Percentiles rank a stretch among this genome's conserved stretches.
These are phyloP conservation scores for Mycena polygramma DNA, from an alignment of 768 basidiomycete genomes.

Conservation along the genomic window DNA sequence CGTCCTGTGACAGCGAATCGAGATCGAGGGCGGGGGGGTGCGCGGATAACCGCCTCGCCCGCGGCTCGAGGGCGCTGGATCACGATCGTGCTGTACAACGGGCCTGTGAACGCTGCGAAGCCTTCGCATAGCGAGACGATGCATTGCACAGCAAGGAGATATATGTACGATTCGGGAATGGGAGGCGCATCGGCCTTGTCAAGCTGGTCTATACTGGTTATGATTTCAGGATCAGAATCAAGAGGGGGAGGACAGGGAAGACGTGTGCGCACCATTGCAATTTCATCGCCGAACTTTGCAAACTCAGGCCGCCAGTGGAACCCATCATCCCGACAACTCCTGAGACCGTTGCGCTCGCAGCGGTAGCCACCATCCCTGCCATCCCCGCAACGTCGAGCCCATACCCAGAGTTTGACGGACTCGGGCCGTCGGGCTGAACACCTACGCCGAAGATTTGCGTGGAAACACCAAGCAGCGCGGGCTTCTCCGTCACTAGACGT, in stretches of 20 bases:
- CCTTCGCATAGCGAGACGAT: slow-evolving; percentile 90
- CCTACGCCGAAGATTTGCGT: slow-evolving; percentile 89
- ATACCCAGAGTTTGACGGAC: slow-evolving; percentile 57
- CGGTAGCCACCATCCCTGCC: slow-evolving; percentile 87
- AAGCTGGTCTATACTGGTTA: slow-evolving; percentile 91
- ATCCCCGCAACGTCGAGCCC: slow-evolving; percentile 75
- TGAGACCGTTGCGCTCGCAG: slow-evolving; percentile 85
- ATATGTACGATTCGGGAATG: slow-evolving; percentile 94
- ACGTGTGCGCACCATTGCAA: slow-evolving; percentile 80
- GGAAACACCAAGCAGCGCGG: slow-evolving; percentile 82
- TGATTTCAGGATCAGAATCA: slow-evolving; percentile 21
- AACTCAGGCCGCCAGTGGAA: slow-evolving; percentile 74
- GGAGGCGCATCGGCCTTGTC: slow-evolving; percentile 96
- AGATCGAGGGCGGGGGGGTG: slow-evolving; percentile 83
- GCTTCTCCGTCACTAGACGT: slow-evolving; percentile 90
- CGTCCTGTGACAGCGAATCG: slow-evolving; percentile 60
- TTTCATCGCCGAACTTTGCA: slow-evolving; percentile 86
- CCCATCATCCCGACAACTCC: slow-evolving; percentile 91
- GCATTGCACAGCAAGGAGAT: slow-evolving; percentile 92
- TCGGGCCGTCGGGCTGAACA: slow-evolving; percentile 52
- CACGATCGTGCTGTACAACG: slow-evolving; percentile 80
- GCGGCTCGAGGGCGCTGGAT: slow-evolving; percentile 74
- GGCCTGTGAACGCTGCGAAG: slow-evolving; percentile 78
- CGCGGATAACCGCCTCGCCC: slow-evolving; percentile 74
- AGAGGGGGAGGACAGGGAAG: neutral